A percentile compares a stretch with the other conserved stretches of the same genome.
These are phyloP conservation scores for Paralagenidium karlingii DNA, from an alignment of 352 stramenopile species.

Conservation along the genomic window DNA sequence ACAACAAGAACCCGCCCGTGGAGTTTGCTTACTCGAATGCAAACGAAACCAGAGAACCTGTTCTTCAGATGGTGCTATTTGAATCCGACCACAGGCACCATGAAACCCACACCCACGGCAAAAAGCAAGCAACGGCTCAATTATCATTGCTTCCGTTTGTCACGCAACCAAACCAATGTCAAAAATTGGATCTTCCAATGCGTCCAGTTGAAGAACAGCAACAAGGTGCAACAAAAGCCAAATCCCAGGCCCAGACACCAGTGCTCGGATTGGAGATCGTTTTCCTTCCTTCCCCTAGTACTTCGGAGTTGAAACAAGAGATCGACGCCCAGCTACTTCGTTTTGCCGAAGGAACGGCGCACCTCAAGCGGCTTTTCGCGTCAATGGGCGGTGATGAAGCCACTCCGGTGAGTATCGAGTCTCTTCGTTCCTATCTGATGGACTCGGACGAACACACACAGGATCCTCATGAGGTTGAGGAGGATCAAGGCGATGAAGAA, in stretches of 20 bases:
- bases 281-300: slow-evolving; percentile 9
- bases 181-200: no score
- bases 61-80: slow-evolving; percentile 16
- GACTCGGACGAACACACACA: neutral
- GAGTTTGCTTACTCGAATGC: slow-evolving; percentile 16
- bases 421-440: slow-evolving; percentile 14
- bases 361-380: slow-evolving; percentile 25
- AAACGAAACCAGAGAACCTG: slow-evolving; percentile 9
- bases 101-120: no score
- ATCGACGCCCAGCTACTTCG: slow-evolving; percentile 9
- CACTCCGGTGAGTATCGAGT: slow-evolving; percentile 13
- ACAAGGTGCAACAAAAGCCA: slow-evolving; percentile 1
- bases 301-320: slow-evolving; percentile 10
- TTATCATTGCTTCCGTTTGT: no score
- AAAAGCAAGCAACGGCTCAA: no score
- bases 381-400: slow-evolving; percentile 20
- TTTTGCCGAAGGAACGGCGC: slow-evolving; percentile 22
- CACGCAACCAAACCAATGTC: no score
- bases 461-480: no score
- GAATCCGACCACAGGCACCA: slow-evolving; percentile 3
- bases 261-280: slow-evolving; percentile 7
- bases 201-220: no score
- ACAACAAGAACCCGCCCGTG: no score
- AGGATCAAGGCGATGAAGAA: neutral
- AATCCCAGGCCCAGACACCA: neutral